Evolutionary conservation across 129 eudicot genomes (phyloP).

Genomic region (Dittrichia graveolens): DNA sequence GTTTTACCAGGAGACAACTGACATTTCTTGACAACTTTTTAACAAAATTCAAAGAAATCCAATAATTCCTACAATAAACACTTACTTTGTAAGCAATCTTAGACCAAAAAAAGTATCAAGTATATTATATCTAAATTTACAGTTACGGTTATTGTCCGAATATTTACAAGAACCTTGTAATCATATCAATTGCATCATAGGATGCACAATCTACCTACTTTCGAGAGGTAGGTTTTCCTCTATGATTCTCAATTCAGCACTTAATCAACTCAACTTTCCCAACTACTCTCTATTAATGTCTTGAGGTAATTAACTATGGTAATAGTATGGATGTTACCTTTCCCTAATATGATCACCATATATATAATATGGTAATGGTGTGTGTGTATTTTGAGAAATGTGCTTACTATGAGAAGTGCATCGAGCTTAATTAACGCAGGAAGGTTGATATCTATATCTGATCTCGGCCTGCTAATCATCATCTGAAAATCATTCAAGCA

Average conservation of each 20-base stretch:
- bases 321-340: not conserved
- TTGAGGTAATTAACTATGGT: not conserved
- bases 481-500: constrained; percentile 45
- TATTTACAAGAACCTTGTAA: too few species aligned
- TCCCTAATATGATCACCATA: not conserved
- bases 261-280: too few species aligned
- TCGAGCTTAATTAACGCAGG: constrained; percentile 82
- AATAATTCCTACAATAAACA: not conserved
- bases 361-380: not conserved
- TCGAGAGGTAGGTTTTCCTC: too few species aligned
- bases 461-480: constrained; percentile 66
- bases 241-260: too few species aligned
- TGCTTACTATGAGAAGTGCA: constrained; percentile 67
- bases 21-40: not conserved
- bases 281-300: too few species aligned
- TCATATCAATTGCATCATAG: too few species aligned
- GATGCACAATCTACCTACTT: too few species aligned
- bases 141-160: not conserved
- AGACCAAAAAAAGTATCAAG: not conserved
- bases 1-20: not conserved
- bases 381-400: too few species aligned
- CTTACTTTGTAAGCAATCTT: not conserved
- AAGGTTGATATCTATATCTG: constrained; percentile 79
- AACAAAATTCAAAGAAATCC: not conserved
- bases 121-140: not conserved